Base-by-base conservation (phyloP, 2,329 filamentous ascomycete species). In the Fusarium oxysporum region DNA sequence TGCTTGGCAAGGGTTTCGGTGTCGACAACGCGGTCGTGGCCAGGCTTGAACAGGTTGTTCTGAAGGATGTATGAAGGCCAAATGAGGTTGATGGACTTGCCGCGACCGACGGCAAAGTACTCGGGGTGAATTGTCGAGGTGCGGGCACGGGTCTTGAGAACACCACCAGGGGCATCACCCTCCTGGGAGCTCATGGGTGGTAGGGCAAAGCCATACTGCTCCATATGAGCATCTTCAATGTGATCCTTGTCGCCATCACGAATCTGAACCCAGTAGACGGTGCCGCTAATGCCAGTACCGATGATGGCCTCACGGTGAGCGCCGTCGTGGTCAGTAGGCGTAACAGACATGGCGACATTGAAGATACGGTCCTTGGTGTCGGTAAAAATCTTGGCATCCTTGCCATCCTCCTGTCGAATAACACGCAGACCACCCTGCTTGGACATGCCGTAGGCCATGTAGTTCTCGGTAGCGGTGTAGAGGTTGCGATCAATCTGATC, bases 401-500 rank as follows among this genome's bases (percentile, higher is more conserved):
- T 92, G 65, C 96, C 96, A 79, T 97, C 95, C 75, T 97, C 94
- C 83, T 99, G 96, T 71, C 94, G 91, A 79, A 99, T 98, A 64
- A 99, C 92, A 63, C 96, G 92, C 77, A 99, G 90, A 53, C 96
- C 96, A 56, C 95, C 95, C 74, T 95, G 94, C 85, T 97, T 98
- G 47, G 93, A 93, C 86, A 97, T 93, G 47, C 94, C 95, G 78
- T 98, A 99, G 10, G 94, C 92, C 82, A 99, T 98, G 84, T 96
- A 97, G 68, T 92, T 92, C 79, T 94, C 92, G 32, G 94, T 96
- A 23, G 96, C 95, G 9, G 95, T 93, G 55, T 96, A 96, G 37
- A 99, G 88, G 71, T 95, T 97, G 73, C 97, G 93, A 80, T 99
- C 96, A 70, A 98, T 92, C 83, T 98, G 96, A 79, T 99, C 96